Base-by-base conservation (phyloP, 768 basidiomycete species). In the Psilocybe sp. region DNA sequence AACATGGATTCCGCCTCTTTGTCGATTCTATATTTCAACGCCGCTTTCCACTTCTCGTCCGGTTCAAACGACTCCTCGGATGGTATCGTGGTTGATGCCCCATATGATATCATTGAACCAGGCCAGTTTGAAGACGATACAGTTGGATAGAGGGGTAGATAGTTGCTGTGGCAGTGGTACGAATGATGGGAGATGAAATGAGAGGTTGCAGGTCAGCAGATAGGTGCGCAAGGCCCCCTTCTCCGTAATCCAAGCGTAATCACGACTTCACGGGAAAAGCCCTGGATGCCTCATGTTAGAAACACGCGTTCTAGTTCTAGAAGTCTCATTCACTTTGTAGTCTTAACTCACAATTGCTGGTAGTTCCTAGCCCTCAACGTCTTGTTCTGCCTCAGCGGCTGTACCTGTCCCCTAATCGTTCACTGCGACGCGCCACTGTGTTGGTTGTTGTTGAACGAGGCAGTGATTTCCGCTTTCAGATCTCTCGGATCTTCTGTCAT, bases 241-340 rank as follows among this genome's bases (percentile, higher is more conserved):
- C 57, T 55, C 57, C 47, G 60, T 52, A 65, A 64, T 64, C 62
- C 23, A 28, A 28, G 23, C 23, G 23, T 28, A 28, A 64, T 52
- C 51, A 58, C 56, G 51, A 58, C 47, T 63, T 60, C 69, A 69
- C 67, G 67, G 66, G 70, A 71, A 71, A 67, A 66, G 23, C 23
- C 64, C 69, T 71, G 72, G 67, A 54, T 71, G 79, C 79, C 78
- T 80, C 79, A 76, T 81, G 79, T 79, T 72, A 56, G 75, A 69
- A 59, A 68, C 77, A 77, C 76, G 74, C 71, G 74, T 70, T 67
- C 60, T 61, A 63, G 65, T 28, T 13, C 32, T 16, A n/a, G 14
- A 35, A 28, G 44, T 41, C 4, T 19, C 20, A 66, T 66, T 51
- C 49, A 31, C 35, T 50, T 43, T 45, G 63, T 58, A 63, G 42